phyloP scores from a whole-genome alignment of 208 protist genomes.

The Balamuthia mandrillaris region DNA sequence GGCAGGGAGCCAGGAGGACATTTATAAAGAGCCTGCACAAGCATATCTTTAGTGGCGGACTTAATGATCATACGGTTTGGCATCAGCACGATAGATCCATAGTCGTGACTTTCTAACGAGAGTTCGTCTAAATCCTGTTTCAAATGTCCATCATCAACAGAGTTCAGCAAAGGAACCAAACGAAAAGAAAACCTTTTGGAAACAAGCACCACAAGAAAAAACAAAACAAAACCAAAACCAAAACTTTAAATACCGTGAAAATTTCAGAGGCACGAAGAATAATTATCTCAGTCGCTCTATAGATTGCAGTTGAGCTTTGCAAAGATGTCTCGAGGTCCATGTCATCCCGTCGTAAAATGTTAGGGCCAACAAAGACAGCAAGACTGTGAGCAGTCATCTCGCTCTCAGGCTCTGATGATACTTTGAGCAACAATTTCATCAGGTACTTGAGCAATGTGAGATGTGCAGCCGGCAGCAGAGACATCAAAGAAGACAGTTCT shows the following conservation, averaged over 20 bases:
- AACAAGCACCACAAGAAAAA: background rate
- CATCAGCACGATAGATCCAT: constrained; percentile 22
- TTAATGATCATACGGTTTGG: constrained; percentile 12
- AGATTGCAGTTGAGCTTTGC: background rate
- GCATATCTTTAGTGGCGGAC: constrained; percentile 18
- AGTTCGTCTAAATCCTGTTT: constrained; percentile 22
- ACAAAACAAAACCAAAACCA: background rate
- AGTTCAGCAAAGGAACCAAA: background rate
- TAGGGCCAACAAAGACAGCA: constrained; percentile 29
- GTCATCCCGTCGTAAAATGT: constrained; percentile 1
- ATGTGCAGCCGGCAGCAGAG: constrained; percentile 11
- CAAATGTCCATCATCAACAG: no score
- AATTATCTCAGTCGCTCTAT: background rate
- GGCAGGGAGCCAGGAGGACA: constrained; percentile 20
- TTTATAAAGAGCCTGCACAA: constrained; percentile 4
- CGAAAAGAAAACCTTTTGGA: background rate
- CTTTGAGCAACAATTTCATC: constrained; percentile 22
- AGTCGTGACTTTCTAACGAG: constrained; percentile 16
- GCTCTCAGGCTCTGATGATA: background rate
- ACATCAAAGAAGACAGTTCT: background rate
- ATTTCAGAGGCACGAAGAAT: constrained; percentile 6
- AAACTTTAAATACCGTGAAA: background rate
- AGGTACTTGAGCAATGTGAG: background rate
- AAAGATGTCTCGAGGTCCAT: constrained; percentile 27
- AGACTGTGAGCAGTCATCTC: constrained; percentile 20